phyloP scores from a whole-genome alignment of 352 stramenopile genomes.

The Globisporangium rhizosaccharum region DNA sequence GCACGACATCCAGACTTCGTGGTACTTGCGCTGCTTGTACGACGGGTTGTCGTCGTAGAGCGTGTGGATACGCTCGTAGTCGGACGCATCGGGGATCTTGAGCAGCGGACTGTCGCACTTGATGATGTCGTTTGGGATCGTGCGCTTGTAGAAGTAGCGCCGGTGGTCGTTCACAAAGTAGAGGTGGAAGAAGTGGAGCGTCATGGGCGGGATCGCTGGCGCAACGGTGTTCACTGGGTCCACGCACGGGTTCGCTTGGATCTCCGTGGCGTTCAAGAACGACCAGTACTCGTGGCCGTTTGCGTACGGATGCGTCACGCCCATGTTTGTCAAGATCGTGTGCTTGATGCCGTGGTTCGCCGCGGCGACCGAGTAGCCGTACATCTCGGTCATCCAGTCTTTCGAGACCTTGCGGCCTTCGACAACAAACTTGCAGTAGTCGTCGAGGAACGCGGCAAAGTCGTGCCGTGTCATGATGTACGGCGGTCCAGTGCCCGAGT shows the following conservation, averaged over 20 bases:
- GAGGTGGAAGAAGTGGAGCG: conserved; percentile 2
- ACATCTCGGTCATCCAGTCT: conserved; percentile 61
- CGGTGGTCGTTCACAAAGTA: conserved; percentile 3
- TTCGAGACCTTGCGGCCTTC: conserved; percentile 13
- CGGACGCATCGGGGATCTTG: background rate
- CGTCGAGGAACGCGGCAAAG: conserved; percentile 19
- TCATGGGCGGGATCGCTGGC: background rate
- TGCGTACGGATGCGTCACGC: conserved; percentile 32
- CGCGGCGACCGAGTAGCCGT: conserved; percentile 37
- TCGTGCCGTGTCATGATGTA: conserved; percentile 33
- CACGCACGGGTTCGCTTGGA: conserved; percentile 30
- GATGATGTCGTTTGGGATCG: conserved; percentile 4
- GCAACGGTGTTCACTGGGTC: background rate
- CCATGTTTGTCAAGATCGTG: conserved; percentile 44
- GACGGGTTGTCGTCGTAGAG: conserved; percentile 3
- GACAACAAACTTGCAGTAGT: conserved; percentile 24
- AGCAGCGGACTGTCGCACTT: conserved; percentile 1
- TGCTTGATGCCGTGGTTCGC: conserved; percentile 51
- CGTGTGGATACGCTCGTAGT: conserved; percentile 2
- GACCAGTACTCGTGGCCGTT: conserved; percentile 32
- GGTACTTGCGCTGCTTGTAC: background rate
- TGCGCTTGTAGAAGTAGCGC: conserved; percentile 5
- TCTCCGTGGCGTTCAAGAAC: conserved; percentile 22
- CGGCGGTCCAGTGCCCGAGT: conserved; percentile 22
- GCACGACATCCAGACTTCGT: conserved; percentile 5